These are phyloP conservation scores for Thymus mandschuricus DNA, from an alignment of 257 asterid species.

Conservation along the genomic window DNA sequence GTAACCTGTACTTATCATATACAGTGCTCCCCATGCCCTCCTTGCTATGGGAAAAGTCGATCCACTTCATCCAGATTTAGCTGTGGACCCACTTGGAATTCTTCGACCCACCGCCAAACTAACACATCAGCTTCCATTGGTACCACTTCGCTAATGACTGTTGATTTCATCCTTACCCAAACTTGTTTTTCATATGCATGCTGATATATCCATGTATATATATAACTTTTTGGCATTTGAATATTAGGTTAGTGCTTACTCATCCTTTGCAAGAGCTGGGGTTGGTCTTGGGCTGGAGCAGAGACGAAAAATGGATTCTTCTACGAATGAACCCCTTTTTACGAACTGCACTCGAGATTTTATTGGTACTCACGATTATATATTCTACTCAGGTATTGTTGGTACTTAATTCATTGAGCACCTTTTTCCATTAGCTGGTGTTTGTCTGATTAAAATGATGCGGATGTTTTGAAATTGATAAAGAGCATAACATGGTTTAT, in stretches of 20 bases:
- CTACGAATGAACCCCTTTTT: conserved; percentile 86
- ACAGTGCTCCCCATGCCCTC: conserved; percentile 95
- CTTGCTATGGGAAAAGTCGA: conserved; percentile 98
- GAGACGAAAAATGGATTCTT: conserved; percentile 84
- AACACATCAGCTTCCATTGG: conserved; percentile 94
- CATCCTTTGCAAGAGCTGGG: conserved; percentile 85
- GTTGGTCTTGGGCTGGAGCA: conserved; percentile 79
- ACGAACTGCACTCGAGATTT: conserved; percentile 97
- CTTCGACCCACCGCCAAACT: conserved; percentile 76
- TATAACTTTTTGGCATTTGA: conserved; percentile 18
- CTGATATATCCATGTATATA: neutral
- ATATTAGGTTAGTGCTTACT: conserved; percentile 92
- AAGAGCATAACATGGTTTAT: conserved; percentile 28
- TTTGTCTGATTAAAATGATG: conserved; percentile 1
- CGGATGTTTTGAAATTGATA: conserved; percentile 13
- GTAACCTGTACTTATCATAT: conserved; percentile 9
- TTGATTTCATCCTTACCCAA: conserved; percentile 1
- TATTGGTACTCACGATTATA: conserved; percentile 93
- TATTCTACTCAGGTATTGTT: conserved; percentile 86
- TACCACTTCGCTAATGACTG: conserved; percentile 29
- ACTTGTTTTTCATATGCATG: neutral
- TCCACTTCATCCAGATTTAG: conserved; percentile 81
- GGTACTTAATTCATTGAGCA: neutral
- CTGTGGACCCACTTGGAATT: conserved; percentile 84
- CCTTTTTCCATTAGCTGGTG: neutral